A percentile compares a stretch with the other conserved stretches of the same genome.
Conservation (phyloP, 768 basidiomycete species). For the Leccinum olivaceopallidum region DNA sequence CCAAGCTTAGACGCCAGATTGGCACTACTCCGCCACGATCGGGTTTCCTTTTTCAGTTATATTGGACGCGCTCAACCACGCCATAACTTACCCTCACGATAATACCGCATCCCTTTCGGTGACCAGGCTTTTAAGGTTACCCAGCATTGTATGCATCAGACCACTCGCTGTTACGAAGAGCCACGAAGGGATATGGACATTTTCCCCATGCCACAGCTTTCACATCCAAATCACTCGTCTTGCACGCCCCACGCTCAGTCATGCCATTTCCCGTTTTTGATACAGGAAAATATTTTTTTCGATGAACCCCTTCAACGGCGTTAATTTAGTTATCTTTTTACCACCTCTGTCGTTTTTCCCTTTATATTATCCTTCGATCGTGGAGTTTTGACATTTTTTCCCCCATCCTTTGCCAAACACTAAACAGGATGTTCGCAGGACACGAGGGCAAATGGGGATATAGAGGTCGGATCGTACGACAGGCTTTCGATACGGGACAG, state of each 20-base stretch:
- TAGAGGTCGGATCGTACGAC: background rate
- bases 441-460: background rate
- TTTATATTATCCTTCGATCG: background rate
- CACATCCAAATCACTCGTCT: background rate
- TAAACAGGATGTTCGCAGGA: background rate
- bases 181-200: slow-evolving; percentile 1
- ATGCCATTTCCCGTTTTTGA: background rate
- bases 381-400: background rate
- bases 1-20: slow-evolving; percentile 8
- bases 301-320: background rate
- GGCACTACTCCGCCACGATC: background rate
- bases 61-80: background rate
- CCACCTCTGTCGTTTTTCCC: background rate
- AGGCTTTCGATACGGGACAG: background rate
- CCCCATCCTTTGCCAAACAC: background rate
- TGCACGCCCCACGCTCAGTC: background rate
- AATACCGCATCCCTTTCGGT: slow-evolving; percentile 3
- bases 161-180: slow-evolving; percentile 4
- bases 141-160: background rate
- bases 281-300: background rate
- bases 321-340: background rate
- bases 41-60: background rate
- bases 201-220: background rate
- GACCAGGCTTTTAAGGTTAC: background rate
- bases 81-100: background rate